Base-by-base conservation (phyloP, 352 stramenopile species). In the Blastocystis sp. region DNA sequence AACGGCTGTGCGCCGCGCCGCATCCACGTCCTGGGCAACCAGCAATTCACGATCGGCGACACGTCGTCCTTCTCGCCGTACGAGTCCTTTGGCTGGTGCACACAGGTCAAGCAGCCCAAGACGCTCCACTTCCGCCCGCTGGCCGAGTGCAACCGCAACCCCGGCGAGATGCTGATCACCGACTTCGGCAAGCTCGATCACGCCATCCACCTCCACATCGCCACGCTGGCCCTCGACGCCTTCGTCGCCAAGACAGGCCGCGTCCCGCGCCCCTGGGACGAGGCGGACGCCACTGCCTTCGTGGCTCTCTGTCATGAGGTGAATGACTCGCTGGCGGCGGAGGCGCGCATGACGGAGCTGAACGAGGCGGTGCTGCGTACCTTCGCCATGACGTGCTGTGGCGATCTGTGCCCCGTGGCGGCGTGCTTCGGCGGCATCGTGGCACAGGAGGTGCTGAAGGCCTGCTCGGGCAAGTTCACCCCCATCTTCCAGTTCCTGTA, bases 401-500 rank as follows among this genome's bases (percentile, higher is more conserved):
- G 95, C 24, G 92, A 98, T 61, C 93, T 99, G 28, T 94, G 94
- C 54, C 96, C 97, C 1, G 98, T 99, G 94, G 95, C 95, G 71
- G 95, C 97, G 21, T 95, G 96, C 76, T 90, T 99, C 14, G 97
- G 97, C 87, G 97, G 97, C 43, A 95, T 99, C 59, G 95, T 98
- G 38, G 97, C 95, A 11, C 97, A 99, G 90, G 93, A 95, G 90
- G 95, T 98, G 42, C 92, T 99, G 59, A 99, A 99, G 92, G 95
- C 96, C 10, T 98, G 96, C 91, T 97, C 93, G 84, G 96, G 95
- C 59, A 99, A 99, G 90, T 99, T 99, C 90, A 98, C 94, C 38
- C 97, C 97, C 21, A 97, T 99, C 76, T 93, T 96, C 77, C 96
- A 98, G 90, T 99, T 97, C 90, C 96, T 99, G 88, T 99, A 99